Conservation (phyloP, 2,329 filamentous ascomycete species). For the Eurotiales sp. region DNA sequence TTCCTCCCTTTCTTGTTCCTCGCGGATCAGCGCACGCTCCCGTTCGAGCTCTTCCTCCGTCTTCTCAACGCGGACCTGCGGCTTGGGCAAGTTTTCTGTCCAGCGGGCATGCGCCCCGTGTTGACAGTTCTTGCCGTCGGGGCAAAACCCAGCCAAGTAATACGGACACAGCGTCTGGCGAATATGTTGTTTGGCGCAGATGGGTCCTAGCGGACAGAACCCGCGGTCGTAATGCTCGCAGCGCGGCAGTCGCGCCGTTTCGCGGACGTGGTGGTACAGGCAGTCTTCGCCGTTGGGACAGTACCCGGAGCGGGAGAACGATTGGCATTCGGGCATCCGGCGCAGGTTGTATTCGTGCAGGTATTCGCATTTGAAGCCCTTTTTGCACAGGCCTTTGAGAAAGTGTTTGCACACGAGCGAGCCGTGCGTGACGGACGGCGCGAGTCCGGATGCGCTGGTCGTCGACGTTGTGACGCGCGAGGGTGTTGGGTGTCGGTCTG, state of each 20-base stretch:
- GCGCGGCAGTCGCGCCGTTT: slow-evolving; percentile 70
- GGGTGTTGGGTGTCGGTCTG: slow-evolving; percentile 70
- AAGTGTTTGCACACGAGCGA: slow-evolving; percentile 96
- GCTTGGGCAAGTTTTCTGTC: slow-evolving; percentile 60
- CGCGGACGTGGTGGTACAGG: slow-evolving; percentile 84
- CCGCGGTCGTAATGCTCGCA: slow-evolving; percentile 92
- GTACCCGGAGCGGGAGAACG: slow-evolving; percentile 88
- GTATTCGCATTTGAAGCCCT: slow-evolving; percentile 95
- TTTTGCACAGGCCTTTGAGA: slow-evolving; percentile 95
- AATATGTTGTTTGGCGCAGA: slow-evolving; percentile 85
- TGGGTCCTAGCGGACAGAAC: slow-evolving; percentile 86
- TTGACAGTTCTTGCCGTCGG: slow-evolving; percentile 71
- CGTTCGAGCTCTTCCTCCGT: slow-evolving; percentile 66
- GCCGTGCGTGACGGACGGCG: slow-evolving; percentile 39
- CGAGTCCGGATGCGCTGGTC: slow-evolving; percentile 39
- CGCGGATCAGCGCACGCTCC: slow-evolving; percentile 53
- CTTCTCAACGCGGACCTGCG: slow-evolving; percentile 62
- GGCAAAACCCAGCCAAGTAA: slow-evolving; percentile 93
- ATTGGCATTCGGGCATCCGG: slow-evolving; percentile 98
- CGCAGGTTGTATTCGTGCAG: slow-evolving; percentile 97
- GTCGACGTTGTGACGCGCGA: slow-evolving; percentile 42
- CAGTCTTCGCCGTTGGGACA: slow-evolving; percentile 98
- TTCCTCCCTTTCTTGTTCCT: slow-evolving; percentile 56
- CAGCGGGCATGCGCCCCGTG: slow-evolving; percentile 80
- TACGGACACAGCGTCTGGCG: slow-evolving; percentile 75